A percentile compares a stretch with the other conserved stretches of the same genome.
Conservation (phyloP, 768 basidiomycete species). For the Trametes cinnabarina region DNA sequence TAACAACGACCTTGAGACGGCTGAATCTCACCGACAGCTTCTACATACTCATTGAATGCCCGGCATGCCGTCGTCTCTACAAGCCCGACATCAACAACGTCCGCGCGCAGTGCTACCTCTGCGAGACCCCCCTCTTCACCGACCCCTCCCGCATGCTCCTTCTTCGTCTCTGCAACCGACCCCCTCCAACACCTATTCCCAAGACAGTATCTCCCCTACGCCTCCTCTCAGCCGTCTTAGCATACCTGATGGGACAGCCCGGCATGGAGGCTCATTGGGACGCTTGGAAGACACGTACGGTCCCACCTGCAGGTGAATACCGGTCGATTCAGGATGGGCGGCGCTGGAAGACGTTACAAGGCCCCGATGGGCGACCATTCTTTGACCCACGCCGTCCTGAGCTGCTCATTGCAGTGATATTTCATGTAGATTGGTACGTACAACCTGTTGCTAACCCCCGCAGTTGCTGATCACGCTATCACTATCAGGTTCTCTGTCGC, state of each 20-base stretch:
- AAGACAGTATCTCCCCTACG: not conserved
- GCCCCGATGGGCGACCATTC: not conserved
- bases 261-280: not conserved
- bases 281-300: not conserved
- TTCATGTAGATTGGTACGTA: slow-evolving; percentile 1
- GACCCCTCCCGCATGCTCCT: not conserved
- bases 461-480: not conserved
- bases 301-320: not conserved
- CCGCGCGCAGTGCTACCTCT: not conserved
- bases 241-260: not conserved
- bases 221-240: not conserved
- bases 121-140: not conserved
- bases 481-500: not conserved
- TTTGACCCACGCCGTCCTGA: not conserved
- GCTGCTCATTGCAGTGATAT: not conserved
- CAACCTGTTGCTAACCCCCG: not conserved
- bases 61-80: not conserved
- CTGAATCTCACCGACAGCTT: not conserved
- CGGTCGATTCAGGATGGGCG: not conserved
- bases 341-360: not conserved
- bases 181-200: not conserved
- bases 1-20: not conserved
- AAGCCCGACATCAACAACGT: not conserved
- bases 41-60: not conserved
- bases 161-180: not conserved